These are phyloP conservation scores for Phytophthora meadii DNA, from an alignment of 352 stramenopile species.

Conservation along the genomic window DNA sequence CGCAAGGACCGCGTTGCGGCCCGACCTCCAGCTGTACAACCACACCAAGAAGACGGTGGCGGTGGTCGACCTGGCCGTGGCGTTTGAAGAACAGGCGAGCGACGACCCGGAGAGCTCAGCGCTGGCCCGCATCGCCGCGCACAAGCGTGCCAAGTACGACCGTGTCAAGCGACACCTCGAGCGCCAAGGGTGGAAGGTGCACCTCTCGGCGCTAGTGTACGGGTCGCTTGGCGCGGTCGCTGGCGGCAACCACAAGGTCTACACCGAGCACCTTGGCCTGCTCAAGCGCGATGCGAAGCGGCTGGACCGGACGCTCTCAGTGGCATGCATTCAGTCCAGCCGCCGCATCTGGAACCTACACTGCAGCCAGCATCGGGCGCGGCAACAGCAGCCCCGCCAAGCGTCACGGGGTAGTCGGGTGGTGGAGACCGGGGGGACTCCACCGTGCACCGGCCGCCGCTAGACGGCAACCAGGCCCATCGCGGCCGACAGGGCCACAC, in stretches of 20 bases:
- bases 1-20: constrained; percentile 2
- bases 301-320: constrained; percentile 8
- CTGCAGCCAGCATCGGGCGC: constrained; percentile 5
- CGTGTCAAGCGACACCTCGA: not conserved
- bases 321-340: constrained; percentile 9
- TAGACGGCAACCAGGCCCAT: not conserved
- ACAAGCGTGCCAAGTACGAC: not conserved
- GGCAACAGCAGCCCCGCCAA: not conserved
- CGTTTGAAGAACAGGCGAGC: not conserved
- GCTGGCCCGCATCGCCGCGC: not conserved
- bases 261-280: constrained; percentile 8
- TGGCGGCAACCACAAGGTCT: not conserved
- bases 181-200: constrained; percentile 12
- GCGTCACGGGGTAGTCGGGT: constrained; percentile 9
- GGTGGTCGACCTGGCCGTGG: not conserved
- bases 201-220: constrained; percentile 16
- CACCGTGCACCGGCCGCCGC: constrained; percentile 4
- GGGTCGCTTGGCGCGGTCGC: constrained; percentile 10
- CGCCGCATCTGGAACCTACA: constrained; percentile 17
- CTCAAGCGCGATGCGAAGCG: constrained; percentile 9
- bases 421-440: constrained; percentile 15
- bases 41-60: not conserved
- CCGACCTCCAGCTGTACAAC: constrained; percentile 16
- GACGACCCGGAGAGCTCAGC: not conserved
- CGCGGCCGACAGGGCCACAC: no score